Evolutionary conservation across 495 filamentous ascomycete genomes (phyloP).

Genomic region (Penicillium steckii): DNA sequence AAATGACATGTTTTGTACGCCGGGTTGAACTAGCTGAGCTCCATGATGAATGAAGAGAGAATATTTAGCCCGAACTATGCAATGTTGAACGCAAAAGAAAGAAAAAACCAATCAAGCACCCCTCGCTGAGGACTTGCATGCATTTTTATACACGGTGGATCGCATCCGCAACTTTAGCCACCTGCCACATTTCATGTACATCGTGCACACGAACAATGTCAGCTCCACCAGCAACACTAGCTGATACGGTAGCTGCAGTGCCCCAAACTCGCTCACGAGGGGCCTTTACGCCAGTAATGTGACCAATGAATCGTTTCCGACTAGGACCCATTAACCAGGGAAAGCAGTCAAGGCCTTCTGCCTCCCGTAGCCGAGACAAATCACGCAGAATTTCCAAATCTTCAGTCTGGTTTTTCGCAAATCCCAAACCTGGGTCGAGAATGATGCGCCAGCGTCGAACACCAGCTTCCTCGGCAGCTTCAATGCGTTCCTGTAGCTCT

Average conservation of each 20-base stretch:
- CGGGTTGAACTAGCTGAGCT: slow-evolving; percentile 8
- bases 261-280: slow-evolving; percentile 71
- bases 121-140: not conserved
- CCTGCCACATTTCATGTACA: slow-evolving; percentile 84
- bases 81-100: not conserved
- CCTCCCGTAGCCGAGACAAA: slow-evolving; percentile 59
- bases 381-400: slow-evolving; percentile 76
- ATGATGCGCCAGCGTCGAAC: slow-evolving; percentile 91
- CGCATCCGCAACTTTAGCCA: slow-evolving; percentile 86
- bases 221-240: slow-evolving; percentile 86
- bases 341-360: slow-evolving; percentile 64
- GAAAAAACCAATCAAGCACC: not conserved
- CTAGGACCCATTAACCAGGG: slow-evolving; percentile 92
- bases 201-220: slow-evolving; percentile 97
- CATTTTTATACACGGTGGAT: slow-evolving; percentile 60
- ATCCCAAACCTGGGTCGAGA: slow-evolving; percentile 90
- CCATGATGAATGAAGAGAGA: slow-evolving; percentile 29
- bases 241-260: slow-evolving; percentile 84
- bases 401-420: slow-evolving; percentile 78
- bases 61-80: not conserved
- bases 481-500: slow-evolving; percentile 70
- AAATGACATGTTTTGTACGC: not conserved
- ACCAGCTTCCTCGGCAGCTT: slow-evolving; percentile 77
- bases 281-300: slow-evolving; percentile 72
- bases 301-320: slow-evolving; percentile 86